phyloP scores from a whole-genome alignment of 2,329 filamentous ascomycete genomes.

The Akanthomyces lecanii region DNA sequence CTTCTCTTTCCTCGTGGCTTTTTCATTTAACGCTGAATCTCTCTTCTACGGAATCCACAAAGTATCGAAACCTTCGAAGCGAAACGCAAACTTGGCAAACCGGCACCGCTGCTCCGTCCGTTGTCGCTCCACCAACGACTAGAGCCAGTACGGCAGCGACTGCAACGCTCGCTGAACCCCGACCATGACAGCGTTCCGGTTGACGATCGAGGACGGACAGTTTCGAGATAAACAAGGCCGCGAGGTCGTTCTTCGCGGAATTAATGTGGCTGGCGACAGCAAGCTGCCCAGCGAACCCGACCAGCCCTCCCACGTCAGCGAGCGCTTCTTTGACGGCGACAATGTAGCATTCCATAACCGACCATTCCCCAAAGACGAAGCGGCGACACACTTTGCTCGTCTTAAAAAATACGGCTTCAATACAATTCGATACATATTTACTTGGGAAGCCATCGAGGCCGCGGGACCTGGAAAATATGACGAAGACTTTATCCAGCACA shows the following conservation, averaged over 20 bases:
- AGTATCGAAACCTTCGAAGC: too few relatives aligned
- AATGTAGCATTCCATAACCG: conserved; percentile 82
- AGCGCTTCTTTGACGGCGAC: conserved; percentile 89
- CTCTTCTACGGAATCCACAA: not conserved
- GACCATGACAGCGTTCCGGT: conserved; percentile 67
- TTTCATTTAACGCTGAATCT: not conserved
- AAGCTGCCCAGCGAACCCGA: conserved; percentile 83
- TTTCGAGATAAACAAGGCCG: conserved; percentile 80
- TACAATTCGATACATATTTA: conserved; percentile 93
- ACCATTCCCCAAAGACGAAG: conserved; percentile 79
- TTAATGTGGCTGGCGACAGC: conserved; percentile 87
- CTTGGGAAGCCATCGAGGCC: conserved; percentile 98
- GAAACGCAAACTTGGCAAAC: not conserved
- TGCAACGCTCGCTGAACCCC: not conserved
- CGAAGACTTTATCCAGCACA: conserved; percentile 88
- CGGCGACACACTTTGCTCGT: conserved; percentile 79
- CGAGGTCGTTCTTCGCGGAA: conserved; percentile 84
- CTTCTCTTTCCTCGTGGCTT: not conserved
- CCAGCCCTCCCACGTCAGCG: conserved; percentile 70
- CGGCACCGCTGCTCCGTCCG: not conserved
- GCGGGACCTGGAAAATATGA: conserved; percentile 88
- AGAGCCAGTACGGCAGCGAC: not conserved
- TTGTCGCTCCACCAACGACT: not conserved
- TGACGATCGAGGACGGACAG: conserved; percentile 78
- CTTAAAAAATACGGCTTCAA: conserved; percentile 92